Conservation (phyloP, 371 early-diverging fungal genomes). For the Haplosporangium sp. region DNA sequence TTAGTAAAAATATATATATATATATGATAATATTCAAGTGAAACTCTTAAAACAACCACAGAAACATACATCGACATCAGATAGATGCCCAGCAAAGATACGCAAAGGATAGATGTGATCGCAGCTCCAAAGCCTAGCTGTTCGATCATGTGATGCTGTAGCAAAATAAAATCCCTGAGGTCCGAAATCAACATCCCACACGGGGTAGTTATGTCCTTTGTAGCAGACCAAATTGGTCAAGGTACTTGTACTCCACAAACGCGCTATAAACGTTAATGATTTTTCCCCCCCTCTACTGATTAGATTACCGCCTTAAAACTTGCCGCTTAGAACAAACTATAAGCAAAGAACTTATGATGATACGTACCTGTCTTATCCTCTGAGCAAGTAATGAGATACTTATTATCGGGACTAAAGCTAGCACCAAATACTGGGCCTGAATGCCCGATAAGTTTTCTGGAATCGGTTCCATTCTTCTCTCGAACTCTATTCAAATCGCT, state of each 20-base stretch:
- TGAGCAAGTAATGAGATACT: constrained; percentile 93
- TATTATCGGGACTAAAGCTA: constrained; percentile 91
- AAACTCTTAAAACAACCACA: too few relatives aligned
- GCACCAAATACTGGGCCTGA: constrained; percentile 96
- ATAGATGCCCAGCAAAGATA: constrained; percentile 97
- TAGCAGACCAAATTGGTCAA: constrained; percentile 92
- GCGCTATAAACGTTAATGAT: constrained; percentile 61
- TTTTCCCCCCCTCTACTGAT: background rate
- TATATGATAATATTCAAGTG: too few relatives aligned
- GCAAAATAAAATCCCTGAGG: constrained; percentile 97
- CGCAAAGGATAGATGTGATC: constrained; percentile 96
- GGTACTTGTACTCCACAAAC: constrained; percentile 97
- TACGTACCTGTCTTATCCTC: constrained; percentile 93
- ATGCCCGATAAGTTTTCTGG: constrained; percentile 92
- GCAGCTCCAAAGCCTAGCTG: constrained; percentile 96
- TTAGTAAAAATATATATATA: too few relatives aligned
- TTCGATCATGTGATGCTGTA: constrained; percentile 96
- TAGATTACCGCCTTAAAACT: background rate
- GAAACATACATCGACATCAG: constrained; percentile 93
- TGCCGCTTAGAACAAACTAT: background rate
- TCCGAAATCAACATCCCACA: constrained; percentile 96
- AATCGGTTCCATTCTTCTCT: constrained; percentile 64
- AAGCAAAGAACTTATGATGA: background rate
- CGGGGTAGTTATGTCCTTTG: constrained; percentile 98
- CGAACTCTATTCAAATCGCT: constrained; percentile 65